These are phyloP conservation scores for Metschnikowia anglica DNA, from an alignment of 805 yeast genomes.

Conservation along the genomic window DNA sequence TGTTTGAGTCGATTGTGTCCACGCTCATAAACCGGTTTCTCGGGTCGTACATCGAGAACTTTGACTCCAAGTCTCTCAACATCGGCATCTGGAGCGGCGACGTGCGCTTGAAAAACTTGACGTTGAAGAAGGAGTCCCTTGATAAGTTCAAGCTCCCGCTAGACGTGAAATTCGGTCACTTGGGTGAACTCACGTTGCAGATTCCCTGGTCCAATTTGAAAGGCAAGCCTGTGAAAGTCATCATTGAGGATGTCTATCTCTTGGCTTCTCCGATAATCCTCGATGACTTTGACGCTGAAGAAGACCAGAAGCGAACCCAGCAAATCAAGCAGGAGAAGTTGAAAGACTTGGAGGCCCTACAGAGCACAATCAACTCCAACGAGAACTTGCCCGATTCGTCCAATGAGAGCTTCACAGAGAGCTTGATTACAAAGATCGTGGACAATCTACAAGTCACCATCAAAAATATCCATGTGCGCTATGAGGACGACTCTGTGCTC, in stretches of 20 bases:
- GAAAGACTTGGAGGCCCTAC: slow-evolving; percentile 63
- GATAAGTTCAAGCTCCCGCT: slow-evolving; percentile 85
- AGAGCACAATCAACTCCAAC: slow-evolving; percentile 41
- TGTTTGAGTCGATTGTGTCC: slow-evolving; percentile 70
- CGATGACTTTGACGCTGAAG: slow-evolving; percentile 53
- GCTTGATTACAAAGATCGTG: slow-evolving; percentile 81
- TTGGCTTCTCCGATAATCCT: slow-evolving; percentile 73
- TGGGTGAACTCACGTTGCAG: slow-evolving; percentile 85
- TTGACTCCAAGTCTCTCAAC: slow-evolving; percentile 91
- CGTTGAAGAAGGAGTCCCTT: slow-evolving; percentile 81
- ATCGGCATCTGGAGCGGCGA: slow-evolving; percentile 98
- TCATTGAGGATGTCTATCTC: slow-evolving; percentile 81
- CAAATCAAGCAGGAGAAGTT: slow-evolving; percentile 66
- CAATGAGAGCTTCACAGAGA: slow-evolving; percentile 82
- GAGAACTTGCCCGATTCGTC: slow-evolving; percentile 1
- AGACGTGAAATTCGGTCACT: slow-evolving; percentile 82
- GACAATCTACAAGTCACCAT: slow-evolving; percentile 92
- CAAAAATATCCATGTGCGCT: slow-evolving; percentile 86
- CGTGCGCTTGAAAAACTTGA: slow-evolving; percentile 76
- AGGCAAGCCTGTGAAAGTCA: slow-evolving; percentile 85
- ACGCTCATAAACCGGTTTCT: slow-evolving; percentile 58
- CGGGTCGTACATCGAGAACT: slow-evolving; percentile 84
- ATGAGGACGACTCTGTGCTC: slow-evolving; percentile 75
- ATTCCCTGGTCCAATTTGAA: slow-evolving; percentile 97
- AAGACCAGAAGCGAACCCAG: slow-evolving; percentile 58